Evolutionary conservation across 257 asterid species (phyloP).

Genomic region (Ilex aquifolium): DNA sequence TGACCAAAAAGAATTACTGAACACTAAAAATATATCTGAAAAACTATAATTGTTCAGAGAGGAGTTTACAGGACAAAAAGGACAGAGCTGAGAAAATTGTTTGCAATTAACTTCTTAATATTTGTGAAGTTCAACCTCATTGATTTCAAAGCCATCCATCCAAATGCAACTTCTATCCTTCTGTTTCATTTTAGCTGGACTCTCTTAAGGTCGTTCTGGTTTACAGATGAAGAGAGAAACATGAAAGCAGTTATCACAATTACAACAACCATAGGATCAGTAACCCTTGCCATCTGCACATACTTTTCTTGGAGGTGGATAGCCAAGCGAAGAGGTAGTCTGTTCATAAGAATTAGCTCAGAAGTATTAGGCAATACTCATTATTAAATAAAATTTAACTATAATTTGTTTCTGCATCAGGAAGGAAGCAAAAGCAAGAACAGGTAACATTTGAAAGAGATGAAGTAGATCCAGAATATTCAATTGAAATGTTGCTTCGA

Average conservation of each 20-base stretch:
- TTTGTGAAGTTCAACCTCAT: background rate
- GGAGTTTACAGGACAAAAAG: too few species aligned
- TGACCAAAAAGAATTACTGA: too few species aligned
- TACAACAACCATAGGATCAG: slow-evolving; percentile 28
- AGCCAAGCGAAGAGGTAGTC: slow-evolving; percentile 14
- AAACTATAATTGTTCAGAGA: too few species aligned
- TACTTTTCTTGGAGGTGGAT: slow-evolving; percentile 22
- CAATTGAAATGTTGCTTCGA: slow-evolving; percentile 13
- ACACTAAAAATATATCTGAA: background rate
- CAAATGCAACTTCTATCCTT: background rate
- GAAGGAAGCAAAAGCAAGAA: slow-evolving; percentile 5
- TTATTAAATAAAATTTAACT: background rate
- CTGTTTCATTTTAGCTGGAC: too few species aligned
- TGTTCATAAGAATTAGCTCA: too few species aligned
- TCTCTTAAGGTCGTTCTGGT: background rate
- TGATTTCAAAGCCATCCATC: background rate
- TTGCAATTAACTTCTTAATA: too few species aligned
- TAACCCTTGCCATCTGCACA: slow-evolving; percentile 14
- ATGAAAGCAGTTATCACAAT: slow-evolving; percentile 29
- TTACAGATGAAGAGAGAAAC: slow-evolving; percentile 27
- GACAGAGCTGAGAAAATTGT: background rate
- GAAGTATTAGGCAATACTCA: background rate
- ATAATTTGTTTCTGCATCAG: slow-evolving; percentile 13
- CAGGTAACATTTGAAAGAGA: slow-evolving; percentile 5
- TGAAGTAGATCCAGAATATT: slow-evolving; percentile 3